Percentiles rank a stretch among this genome's conserved stretches.
phyloP scores from a whole-genome alignment of 148 eudicot species.

The Chenopodium quinoa region DNA sequence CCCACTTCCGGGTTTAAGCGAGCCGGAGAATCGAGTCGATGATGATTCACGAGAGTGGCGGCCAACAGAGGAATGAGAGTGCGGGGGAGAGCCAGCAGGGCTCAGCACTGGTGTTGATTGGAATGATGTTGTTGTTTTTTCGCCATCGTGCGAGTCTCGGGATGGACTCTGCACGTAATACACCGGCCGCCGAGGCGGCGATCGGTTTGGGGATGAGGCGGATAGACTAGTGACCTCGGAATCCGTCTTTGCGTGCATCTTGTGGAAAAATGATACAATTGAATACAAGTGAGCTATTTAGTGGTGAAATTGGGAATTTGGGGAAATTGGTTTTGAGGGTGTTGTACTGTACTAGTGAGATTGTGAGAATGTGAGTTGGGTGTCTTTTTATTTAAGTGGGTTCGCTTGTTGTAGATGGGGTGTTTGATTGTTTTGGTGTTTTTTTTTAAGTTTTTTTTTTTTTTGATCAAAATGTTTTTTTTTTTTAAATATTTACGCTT shows the following conservation, averaged over 20 bases:
- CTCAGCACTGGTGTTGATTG: slow-evolving; percentile 73
- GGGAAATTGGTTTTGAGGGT: too few species aligned
- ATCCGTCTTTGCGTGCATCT: slow-evolving; percentile 75
- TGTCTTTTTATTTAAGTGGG: not conserved
- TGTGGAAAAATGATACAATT: not conserved
- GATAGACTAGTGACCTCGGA: slow-evolving; percentile 83
- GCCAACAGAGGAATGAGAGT: slow-evolving; percentile 72
- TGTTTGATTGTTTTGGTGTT: not conserved
- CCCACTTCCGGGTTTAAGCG: slow-evolving; percentile 50
- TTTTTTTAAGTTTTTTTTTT: too few species aligned
- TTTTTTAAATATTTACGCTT: not conserved
- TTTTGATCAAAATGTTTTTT: too few species aligned
- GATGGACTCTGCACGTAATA: slow-evolving; percentile 92
- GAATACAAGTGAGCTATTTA: not conserved
- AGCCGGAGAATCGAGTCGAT: slow-evolving; percentile 73
- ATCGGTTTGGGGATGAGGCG: slow-evolving; percentile 64
- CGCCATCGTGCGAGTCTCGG: slow-evolving; percentile 80
- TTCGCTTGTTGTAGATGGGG: not conserved
- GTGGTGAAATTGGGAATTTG: too few species aligned
- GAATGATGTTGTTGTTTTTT: slow-evolving; percentile 68
- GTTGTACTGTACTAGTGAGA: not conserved
- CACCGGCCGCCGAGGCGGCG: slow-evolving; percentile 52
- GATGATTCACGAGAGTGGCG: slow-evolving; percentile 83
- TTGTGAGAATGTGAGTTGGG: not conserved
- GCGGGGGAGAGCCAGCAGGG: slow-evolving; percentile 78